phyloP scores from a whole-genome alignment of 1,284 basidiomycete genomes.

The Microbotryomycetes sp. region DNA sequence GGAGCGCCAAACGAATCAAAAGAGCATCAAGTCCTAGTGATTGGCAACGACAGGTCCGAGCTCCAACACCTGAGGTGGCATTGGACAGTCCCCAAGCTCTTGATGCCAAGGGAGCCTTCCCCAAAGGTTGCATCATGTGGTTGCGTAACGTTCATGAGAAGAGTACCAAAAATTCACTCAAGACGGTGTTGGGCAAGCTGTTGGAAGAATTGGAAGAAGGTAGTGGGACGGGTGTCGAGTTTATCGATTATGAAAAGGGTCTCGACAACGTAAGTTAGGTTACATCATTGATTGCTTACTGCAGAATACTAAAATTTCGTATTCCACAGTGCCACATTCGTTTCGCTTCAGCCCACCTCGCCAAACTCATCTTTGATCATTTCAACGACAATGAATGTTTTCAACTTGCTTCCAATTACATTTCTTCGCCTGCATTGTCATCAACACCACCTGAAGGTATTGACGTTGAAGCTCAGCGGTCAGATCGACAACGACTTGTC shows the following conservation, averaged over 20 bases:
- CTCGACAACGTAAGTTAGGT: constrained; percentile 13
- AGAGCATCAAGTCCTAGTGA: neutral
- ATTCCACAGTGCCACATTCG: constrained; percentile 22
- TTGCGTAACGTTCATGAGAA: constrained; percentile 28
- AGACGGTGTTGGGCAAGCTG: constrained; percentile 16
- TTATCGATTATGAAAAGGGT: constrained; percentile 32
- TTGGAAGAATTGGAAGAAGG: constrained; percentile 29
- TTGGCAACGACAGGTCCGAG: neutral
- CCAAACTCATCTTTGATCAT: constrained; percentile 7
- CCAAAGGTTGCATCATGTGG: constrained; percentile 26
- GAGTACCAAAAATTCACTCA: constrained; percentile 18
- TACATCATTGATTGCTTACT: too few relatives aligned
- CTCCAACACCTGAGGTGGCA: neutral
- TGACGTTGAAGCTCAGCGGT: neutral
- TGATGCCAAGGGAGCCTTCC: constrained; percentile 22
- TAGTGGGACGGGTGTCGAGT: constrained; percentile 31
- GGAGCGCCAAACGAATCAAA: neutral
- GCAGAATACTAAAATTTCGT: neutral
- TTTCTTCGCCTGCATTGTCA: constrained; percentile 4
- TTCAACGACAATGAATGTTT: constrained; percentile 2
- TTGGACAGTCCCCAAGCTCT: constrained; percentile 5
- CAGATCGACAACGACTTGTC: constrained; percentile 1
- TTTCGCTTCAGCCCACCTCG: constrained; percentile 13
- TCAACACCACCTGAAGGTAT: constrained; percentile 2
- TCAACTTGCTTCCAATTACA: constrained; percentile 5